Percentiles rank a stretch among this genome's conserved stretches.
phyloP scores from a whole-genome alignment of 352 stramenopile genomes.

The Aphanomyces cochlioides region DNA sequence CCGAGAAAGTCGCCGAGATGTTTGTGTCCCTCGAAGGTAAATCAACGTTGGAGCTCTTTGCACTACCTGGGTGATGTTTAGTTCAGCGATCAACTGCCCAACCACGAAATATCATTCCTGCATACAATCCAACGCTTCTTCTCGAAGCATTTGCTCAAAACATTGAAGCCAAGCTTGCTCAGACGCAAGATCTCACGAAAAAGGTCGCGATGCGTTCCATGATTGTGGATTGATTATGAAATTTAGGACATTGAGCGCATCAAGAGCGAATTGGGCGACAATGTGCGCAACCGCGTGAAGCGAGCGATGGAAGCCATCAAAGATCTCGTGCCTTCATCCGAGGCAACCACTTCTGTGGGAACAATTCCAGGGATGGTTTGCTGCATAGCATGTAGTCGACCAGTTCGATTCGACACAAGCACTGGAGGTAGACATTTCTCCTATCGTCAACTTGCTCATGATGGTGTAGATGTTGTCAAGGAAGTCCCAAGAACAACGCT shows the following conservation, averaged over 20 bases:
- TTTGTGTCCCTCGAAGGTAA: constrained; percentile 44
- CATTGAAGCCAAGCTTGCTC: constrained; percentile 27
- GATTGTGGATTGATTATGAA: constrained; percentile 56
- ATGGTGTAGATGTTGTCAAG: constrained; percentile 22
- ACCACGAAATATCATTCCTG: constrained; percentile 34
- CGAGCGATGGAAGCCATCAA: constrained; percentile 64
- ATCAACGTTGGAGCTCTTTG: constrained; percentile 30
- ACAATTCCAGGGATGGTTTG: constrained; percentile 67
- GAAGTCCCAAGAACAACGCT: constrained; percentile 21
- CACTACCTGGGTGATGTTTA: not conserved
- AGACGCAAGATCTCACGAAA: constrained; percentile 28
- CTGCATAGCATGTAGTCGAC: constrained; percentile 73
- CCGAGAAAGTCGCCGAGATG: constrained; percentile 66
- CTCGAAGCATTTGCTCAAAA: constrained; percentile 28
- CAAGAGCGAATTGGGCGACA: constrained; percentile 60
- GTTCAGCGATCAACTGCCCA: constrained; percentile 20
- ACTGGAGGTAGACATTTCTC: constrained; percentile 16
- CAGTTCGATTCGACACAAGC: constrained; percentile 44
- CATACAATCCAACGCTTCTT: constrained; percentile 22
- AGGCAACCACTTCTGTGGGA: constrained; percentile 69
- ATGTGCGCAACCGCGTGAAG: constrained; percentile 55
- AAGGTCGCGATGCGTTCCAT: constrained; percentile 57
- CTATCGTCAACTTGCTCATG: not conserved
- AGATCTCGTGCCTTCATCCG: constrained; percentile 36
- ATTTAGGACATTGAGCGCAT: constrained; percentile 59